These are phyloP conservation scores for Dalbergia cultrata DNA, from an alignment of 306 rosid genomes.

Conservation along the genomic window DNA sequence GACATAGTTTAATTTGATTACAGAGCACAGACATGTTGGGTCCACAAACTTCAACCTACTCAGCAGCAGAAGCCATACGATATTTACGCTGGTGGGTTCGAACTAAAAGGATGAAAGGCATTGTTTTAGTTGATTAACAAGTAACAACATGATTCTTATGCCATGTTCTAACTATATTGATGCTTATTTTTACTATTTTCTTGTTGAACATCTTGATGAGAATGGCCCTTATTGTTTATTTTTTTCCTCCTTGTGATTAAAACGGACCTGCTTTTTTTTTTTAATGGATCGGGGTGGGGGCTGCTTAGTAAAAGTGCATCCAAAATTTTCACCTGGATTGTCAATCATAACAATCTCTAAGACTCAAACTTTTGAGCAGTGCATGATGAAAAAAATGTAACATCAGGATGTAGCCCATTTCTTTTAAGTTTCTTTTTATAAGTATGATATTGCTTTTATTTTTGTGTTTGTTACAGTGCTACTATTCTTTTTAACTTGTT, in stretches of 20 bases:
- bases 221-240: neutral
- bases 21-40: constrained; percentile 99
- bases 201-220: constrained; percentile 27
- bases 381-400: constrained; percentile 35
- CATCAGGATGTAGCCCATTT: constrained; percentile 38
- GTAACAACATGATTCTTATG: constrained; percentile 13
- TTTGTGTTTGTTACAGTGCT: too few species aligned
- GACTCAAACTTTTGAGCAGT: constrained; percentile 21
- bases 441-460: constrained; percentile 9
- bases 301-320: constrained; percentile 13
- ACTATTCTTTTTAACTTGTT: constrained; percentile 37
- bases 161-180: constrained; percentile 22
- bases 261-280: neutral
- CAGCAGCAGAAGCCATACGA: constrained; percentile 99
- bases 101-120: constrained; percentile 39
- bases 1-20: constrained; percentile 44
- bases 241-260: neutral
- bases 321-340: neutral
- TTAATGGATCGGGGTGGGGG: neutral
- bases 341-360: constrained; percentile 13
- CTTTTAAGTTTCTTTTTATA: constrained; percentile 30
- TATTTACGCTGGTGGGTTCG: constrained; percentile 87
- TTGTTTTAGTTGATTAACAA: constrained; percentile 42
- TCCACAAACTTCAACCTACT: constrained; percentile 95
- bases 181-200: constrained; percentile 1